Evolutionary conservation across 371 early-diverging fungal species (phyloP).

Genomic region (Paraphysoderma sedebokerense): DNA sequence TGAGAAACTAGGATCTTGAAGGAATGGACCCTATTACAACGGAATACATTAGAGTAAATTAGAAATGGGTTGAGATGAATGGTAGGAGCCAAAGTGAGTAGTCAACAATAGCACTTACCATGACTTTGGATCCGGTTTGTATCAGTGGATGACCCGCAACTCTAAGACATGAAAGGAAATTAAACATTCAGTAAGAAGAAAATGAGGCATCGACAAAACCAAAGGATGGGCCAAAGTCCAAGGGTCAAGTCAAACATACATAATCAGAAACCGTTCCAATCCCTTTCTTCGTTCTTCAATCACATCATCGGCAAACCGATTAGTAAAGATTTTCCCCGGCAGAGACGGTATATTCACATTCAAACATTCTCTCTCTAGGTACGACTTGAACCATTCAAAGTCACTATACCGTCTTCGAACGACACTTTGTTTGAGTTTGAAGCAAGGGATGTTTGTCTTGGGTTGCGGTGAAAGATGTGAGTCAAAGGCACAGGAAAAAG

Average conservation of each 20-base stretch:
- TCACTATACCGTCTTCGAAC: constrained; percentile 92
- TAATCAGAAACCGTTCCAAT: constrained; percentile 86
- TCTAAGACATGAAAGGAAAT: constrained; percentile 15
- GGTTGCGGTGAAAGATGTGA: not conserved
- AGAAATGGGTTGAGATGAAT: too few relatives aligned
- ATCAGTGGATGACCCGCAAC: constrained; percentile 92
- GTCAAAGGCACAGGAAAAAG: constrained; percentile 4
- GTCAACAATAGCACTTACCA: too few relatives aligned
- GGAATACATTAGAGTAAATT: too few relatives aligned
- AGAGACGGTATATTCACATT: constrained; percentile 89
- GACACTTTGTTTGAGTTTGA: constrained; percentile 64
- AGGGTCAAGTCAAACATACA: constrained; percentile 42
- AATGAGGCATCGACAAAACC: not conserved
- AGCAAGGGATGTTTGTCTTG: constrained; percentile 91
- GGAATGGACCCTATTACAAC: too few relatives aligned
- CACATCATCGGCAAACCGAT: constrained; percentile 84
- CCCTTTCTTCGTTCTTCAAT: constrained; percentile 82
- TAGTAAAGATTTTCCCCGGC: constrained; percentile 93
- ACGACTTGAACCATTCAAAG: constrained; percentile 94
- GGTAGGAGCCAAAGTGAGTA: too few relatives aligned
- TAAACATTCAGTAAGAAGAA: not conserved
- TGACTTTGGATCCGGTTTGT: constrained; percentile 89
- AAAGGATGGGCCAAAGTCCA: not conserved
- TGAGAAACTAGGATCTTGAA: too few relatives aligned
- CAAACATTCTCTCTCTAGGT: constrained; percentile 71